These are phyloP conservation scores for Russula sp. DNA, from an alignment of 768 basidiomycete genomes.

Conservation along the genomic window DNA sequence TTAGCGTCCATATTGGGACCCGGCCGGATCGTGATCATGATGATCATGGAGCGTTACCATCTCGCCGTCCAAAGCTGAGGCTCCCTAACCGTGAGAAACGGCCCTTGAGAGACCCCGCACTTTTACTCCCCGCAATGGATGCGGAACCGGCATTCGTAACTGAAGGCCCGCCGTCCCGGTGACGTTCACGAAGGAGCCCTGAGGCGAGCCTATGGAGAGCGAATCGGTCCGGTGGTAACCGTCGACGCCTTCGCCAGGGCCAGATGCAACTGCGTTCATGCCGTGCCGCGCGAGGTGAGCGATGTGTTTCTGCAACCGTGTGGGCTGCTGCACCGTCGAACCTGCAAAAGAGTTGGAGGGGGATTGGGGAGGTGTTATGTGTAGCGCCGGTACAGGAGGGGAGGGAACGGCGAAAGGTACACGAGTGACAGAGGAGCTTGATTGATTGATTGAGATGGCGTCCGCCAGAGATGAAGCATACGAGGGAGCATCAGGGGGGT, in stretches of 20 bases:
- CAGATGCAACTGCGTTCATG: slow-evolving; percentile 76
- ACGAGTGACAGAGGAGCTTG: slow-evolving; percentile 32
- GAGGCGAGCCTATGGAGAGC: slow-evolving; percentile 63
- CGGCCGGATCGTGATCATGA: slow-evolving; percentile 1
- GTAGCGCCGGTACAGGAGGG: slow-evolving; percentile 48
- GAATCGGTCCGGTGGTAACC: slow-evolving; percentile 48
- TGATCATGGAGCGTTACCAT: slow-evolving; percentile 27
- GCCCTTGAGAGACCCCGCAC: slow-evolving; percentile 59
- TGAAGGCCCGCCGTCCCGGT: slow-evolving; percentile 44
- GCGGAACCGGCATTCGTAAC: slow-evolving; percentile 42
- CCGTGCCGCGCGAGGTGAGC: slow-evolving; percentile 82
- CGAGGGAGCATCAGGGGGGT: slow-evolving; percentile 14
- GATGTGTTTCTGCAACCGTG: slow-evolving; percentile 74
- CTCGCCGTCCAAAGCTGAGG: slow-evolving; percentile 60
- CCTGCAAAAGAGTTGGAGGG: slow-evolving; percentile 28
- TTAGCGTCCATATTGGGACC: not conserved
- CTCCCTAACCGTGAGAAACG: slow-evolving; percentile 77
- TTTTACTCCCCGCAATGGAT: slow-evolving; percentile 62
- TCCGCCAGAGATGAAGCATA: slow-evolving; percentile 26
- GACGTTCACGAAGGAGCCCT: slow-evolving; percentile 73
- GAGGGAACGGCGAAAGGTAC: slow-evolving; percentile 48
- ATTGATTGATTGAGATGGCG: slow-evolving; percentile 47
- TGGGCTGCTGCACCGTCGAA: slow-evolving; percentile 55
- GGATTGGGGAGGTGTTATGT: slow-evolving; percentile 46
- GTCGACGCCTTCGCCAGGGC: slow-evolving; percentile 54